These are phyloP conservation scores for Chaetomium cochliodes DNA, from an alignment of 495 filamentous ascomycete genomes.

Conservation along the genomic window DNA sequence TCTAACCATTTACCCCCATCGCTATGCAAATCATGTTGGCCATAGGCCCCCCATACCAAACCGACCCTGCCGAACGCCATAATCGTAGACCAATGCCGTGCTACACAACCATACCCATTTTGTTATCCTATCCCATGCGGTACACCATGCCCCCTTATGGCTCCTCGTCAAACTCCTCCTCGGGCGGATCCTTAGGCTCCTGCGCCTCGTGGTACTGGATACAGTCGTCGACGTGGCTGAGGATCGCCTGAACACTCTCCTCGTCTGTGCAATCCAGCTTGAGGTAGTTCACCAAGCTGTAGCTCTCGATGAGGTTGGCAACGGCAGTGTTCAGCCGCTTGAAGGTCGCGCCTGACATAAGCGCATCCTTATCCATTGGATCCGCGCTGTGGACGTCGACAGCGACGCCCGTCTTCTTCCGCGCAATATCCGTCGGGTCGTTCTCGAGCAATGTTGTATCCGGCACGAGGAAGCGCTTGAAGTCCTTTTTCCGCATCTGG, in stretches of 20 bases:
- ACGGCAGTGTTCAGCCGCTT: conserved; percentile 79
- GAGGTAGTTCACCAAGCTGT: conserved; percentile 95
- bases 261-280: conserved; percentile 88
- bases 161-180: conserved; percentile 64
- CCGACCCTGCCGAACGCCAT: neutral
- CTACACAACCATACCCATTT: neutral
- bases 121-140: neutral
- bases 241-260: conserved; percentile 84
- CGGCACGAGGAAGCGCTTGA: conserved; percentile 84
- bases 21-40: conserved; percentile 45
- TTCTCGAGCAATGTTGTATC: conserved; percentile 76
- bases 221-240: conserved; percentile 96
- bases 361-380: conserved; percentile 57
- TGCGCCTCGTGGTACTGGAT: conserved; percentile 97
- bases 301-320: conserved; percentile 86
- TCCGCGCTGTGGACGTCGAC: conserved; percentile 49
- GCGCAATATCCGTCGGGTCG: conserved; percentile 54
- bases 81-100: neutral
- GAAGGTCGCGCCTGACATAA: conserved; percentile 78
- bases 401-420: conserved; percentile 42
- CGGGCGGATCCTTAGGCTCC: conserved; percentile 82
- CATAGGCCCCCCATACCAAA: neutral
- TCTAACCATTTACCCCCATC: conserved; percentile 47
- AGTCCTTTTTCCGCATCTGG: conserved; percentile 73
- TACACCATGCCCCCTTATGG: conserved; percentile 36